Evolutionary conservation across 306 rosid species (phyloP), one percentile per base, ranked within the genome.

Genomic region (Inga laurina): DNA sequence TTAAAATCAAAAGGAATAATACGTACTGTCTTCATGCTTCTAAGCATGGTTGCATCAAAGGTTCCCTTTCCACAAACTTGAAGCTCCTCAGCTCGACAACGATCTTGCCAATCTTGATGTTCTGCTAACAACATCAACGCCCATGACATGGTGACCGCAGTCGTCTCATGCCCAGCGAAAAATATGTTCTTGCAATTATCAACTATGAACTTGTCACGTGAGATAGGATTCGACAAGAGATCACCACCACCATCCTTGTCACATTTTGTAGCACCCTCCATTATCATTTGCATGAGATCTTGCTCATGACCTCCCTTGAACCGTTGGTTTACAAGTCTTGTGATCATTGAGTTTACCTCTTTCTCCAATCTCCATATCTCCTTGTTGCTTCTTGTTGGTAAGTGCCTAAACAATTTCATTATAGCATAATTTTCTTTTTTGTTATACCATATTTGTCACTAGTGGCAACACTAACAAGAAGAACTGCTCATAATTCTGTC

Each of bases 221-320:
- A 75, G 8, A 19, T 56, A 35, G 76, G 52, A 71, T 78, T 74
- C 8, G 78, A 76, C 22, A 78, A 62, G 22, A 52, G 52, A 75
- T 66, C 78, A 77, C 14, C 54, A 43, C 35, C 41, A 24, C 35
- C 46, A n/a, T 75, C 81, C 5, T 75, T 84, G 1, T 19, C 13
- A 62, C 18, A 64, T 49, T 82, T 87, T 82, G 78, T 73, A 24
- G 93, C 91, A 74, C 94, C 90, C 79, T 92, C 85, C 3, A 92
- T 87, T 72, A 94, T 85, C 91, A 87, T 90, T 76, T 92, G 94
- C 13, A 92, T 67, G 18, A 94, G 90, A 80, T 91, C 98, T 69
- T 91, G 76, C 78, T 88, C 93, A 66, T 69, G 27, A 35, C 82
- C 64, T 49, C 82, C 82, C 62, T 73, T 79, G 27, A 6, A 71